Evolutionary conservation across 1,284 basidiomycete genomes (phyloP), one percentile per base, ranked within the genome.

Genomic region (Takashimella tepidaria): DNA sequence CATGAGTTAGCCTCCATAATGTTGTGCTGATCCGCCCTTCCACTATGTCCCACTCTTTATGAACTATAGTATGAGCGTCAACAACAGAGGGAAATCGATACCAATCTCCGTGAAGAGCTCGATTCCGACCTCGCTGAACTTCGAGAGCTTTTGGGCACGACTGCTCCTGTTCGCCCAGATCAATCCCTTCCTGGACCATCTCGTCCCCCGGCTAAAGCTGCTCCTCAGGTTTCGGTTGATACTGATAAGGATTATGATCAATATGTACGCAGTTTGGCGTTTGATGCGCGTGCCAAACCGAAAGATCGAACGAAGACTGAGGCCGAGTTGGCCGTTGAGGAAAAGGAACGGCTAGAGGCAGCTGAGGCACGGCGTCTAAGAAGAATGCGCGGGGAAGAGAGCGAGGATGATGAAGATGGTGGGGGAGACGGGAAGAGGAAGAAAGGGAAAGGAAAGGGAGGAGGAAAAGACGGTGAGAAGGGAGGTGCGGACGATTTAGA

Each of bases 231-330:
- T n/a, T n/a, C n/a, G n/a, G 64, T 59, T 62, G 77, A 69, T 46
- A 75, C 62, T 62, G 73, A 77, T 41, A 58, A 47, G n/a, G 75
- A 79, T 50, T 99, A 98, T 67, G 96, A 98, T 74, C 85, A 88
- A 60, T 86, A 87, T 63, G 92, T 98, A 3, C 86, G 89, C 40
- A 88, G 92, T 62, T 83, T 99, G 26, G 93, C 88, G 0, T 96
- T 93, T 66, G 96, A 98, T 55, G 84, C 88, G 61, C 84, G 96
- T 3, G 89, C 95, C 6, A 89, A 93, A 67, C 90, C 96, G 1
- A 96, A 92, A 69, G 90, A 99, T 70, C 80, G 96, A 53, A 91
- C 92, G 41, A 98, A 97, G 79, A 96, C 93, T 0, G 95, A 96
- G 66, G 92, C 95, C 63, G 96, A 99, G 72, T 67, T 91, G 12